Conservation (phyloP, 345 rosid species). For the Firmiana major region DNA sequence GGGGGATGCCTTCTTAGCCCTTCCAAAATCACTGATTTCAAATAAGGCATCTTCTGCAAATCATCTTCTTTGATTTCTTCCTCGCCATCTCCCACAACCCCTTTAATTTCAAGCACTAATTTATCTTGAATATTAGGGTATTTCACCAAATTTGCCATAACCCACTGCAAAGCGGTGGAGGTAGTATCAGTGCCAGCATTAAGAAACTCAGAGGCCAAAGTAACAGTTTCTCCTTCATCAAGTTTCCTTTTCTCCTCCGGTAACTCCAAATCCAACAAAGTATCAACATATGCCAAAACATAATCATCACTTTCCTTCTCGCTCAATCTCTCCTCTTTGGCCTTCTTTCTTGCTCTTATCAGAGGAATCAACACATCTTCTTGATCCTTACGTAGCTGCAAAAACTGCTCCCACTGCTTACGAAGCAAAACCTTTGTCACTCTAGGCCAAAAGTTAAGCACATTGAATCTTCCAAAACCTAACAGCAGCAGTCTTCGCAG, state of each 20-base stretch:
- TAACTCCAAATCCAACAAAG: conserved; percentile 24
- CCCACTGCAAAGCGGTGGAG: conserved; percentile 35
- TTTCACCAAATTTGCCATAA: conserved; percentile 39
- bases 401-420: conserved; percentile 23
- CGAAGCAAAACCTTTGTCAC: conserved; percentile 31
- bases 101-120: conserved; percentile 22
- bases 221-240: conserved; percentile 19
- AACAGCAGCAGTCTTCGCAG: conserved; percentile 21
- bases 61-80: conserved; percentile 33
- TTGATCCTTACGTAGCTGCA: conserved; percentile 24
- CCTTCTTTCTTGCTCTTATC: conserved; percentile 30
- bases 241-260: conserved; percentile 28
- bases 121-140: conserved; percentile 20
- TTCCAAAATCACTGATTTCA: conserved; percentile 33
- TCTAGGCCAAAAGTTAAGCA: conserved; percentile 34
- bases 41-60: conserved; percentile 23
- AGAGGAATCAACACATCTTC: conserved; percentile 23
- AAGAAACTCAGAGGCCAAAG: conserved; percentile 15
- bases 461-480: conserved; percentile 24
- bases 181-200: conserved; percentile 36
- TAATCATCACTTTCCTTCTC: conserved; percentile 24
- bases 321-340: conserved; percentile 19
- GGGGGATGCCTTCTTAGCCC: conserved; percentile 33
- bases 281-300: conserved; percentile 28
- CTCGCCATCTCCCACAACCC: conserved; percentile 8